Evolutionary conservation across 345 rosid species (phyloP).

Genomic region (Theobroma cacao): DNA sequence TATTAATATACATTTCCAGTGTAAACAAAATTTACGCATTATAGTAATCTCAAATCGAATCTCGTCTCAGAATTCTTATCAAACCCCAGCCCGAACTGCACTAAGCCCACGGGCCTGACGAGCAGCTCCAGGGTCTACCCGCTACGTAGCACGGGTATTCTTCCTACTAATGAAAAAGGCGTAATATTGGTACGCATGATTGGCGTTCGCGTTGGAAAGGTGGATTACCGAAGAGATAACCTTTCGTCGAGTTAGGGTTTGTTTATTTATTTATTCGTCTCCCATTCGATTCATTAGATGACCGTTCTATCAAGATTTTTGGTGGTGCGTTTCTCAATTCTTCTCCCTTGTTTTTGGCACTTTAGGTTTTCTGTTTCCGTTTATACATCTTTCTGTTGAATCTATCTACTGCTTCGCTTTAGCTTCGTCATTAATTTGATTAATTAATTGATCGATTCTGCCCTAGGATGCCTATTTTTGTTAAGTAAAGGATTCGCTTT

Average conservation of each 20-base stretch:
- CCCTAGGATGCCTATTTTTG: neutral
- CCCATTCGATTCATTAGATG: neutral
- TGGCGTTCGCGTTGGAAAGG: neutral
- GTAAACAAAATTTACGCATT: too few species aligned
- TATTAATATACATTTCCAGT: too few species aligned
- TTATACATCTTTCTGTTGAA: neutral
- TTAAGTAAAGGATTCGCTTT: neutral
- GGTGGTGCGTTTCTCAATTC: neutral
- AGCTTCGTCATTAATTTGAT: neutral
- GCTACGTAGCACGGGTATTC: too few species aligned
- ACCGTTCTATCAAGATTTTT: neutral
- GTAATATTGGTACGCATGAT: too few species aligned
- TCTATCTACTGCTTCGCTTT: neutral
- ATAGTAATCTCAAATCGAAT: too few species aligned
- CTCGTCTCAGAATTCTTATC: too few species aligned
- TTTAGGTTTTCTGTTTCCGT: neutral
- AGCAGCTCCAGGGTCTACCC: too few species aligned
- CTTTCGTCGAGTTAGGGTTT: constrained; percentile 3
- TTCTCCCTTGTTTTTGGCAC: neutral
- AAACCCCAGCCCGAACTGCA: too few species aligned
- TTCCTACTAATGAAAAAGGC: too few species aligned
- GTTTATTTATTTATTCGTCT: neutral
- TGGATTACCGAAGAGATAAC: neutral
- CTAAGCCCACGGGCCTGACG: too few species aligned
- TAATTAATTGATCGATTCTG: neutral